phyloP scores from a whole-genome alignment of 2,329 filamentous ascomycete genomes.

The Epichloe festucae region DNA sequence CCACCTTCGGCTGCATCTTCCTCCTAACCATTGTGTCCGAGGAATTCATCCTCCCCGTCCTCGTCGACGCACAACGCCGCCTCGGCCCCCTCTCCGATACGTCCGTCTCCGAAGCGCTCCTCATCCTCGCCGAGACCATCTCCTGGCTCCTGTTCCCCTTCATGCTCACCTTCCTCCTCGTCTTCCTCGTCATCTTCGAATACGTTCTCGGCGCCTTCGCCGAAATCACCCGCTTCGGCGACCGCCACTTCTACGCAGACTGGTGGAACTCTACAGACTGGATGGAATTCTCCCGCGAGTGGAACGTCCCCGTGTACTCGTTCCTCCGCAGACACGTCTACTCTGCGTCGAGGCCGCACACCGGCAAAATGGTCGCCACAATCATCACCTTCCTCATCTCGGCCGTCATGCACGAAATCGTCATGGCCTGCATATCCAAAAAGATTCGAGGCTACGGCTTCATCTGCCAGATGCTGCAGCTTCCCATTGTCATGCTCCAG shows the following conservation, averaged over 20 bases:
- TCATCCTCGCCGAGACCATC: conserved; percentile 81
- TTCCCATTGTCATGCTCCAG: conserved; percentile 89
- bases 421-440: conserved; percentile 97
- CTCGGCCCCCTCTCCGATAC: conserved; percentile 30
- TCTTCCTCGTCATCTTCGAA: conserved; percentile 97
- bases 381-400: conserved; percentile 85
- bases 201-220: conserved; percentile 91
- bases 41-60: conserved; percentile 87
- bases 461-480: conserved; percentile 87
- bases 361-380: conserved; percentile 67
- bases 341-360: conserved; percentile 61
- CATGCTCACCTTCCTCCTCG: conserved; percentile 87
- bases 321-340: conserved; percentile 95
- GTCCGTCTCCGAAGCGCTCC: conserved; percentile 48
- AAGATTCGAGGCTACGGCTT: conserved; percentile 93
- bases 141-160: conserved; percentile 90
- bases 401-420: conserved; percentile 80
- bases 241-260: conserved; percentile 81
- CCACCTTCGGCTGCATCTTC: conserved; percentile 94
- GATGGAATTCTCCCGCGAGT: conserved; percentile 92
- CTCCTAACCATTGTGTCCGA: conserved; percentile 82
- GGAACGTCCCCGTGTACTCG: conserved; percentile 95
- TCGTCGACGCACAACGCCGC: conserved; percentile 53
- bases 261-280: conserved; percentile 73
- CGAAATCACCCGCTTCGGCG: conserved; percentile 85